phyloP scores from a whole-genome alignment of 148 eudicot species.

The Vaccinium corymbosum region DNA sequence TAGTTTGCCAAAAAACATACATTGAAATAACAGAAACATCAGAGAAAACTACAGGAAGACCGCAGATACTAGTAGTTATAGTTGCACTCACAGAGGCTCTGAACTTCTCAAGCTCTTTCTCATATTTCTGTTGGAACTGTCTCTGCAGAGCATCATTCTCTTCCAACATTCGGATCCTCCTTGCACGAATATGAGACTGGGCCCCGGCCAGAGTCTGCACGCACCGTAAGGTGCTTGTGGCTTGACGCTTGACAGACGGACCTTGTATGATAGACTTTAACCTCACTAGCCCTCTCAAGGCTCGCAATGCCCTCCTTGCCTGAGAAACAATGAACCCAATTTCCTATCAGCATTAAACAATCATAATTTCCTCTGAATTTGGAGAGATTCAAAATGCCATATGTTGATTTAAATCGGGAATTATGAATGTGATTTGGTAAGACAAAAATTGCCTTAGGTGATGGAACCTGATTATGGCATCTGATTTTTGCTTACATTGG shows the following conservation, averaged over 20 bases:
- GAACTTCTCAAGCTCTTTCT: constrained; percentile 63
- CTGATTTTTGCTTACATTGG: too few species aligned
- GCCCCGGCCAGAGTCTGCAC: constrained; percentile 83
- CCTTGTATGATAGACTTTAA: constrained; percentile 70
- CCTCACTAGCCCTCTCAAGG: constrained; percentile 81
- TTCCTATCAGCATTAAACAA: neutral
- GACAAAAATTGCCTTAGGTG: too few species aligned
- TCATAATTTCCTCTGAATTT: too few species aligned
- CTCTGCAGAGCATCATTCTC: constrained; percentile 77
- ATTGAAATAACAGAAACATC: too few species aligned
- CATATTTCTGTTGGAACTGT: constrained; percentile 70
- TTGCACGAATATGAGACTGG: constrained; percentile 68
- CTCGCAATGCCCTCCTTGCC: constrained; percentile 85
- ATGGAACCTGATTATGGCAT: too few species aligned
- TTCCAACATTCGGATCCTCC: constrained; percentile 67
- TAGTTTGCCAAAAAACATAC: neutral
- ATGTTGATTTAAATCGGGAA: too few species aligned
- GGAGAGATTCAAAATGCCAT: too few species aligned
- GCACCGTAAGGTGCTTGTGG: constrained; percentile 64
- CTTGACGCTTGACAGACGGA: constrained; percentile 82
- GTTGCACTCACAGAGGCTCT: constrained; percentile 44
- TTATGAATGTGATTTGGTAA: too few species aligned
- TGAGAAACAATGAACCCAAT: constrained; percentile 19
- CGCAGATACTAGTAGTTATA: neutral
- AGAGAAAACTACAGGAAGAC: neutral